Evolutionary conservation across 2,329 filamentous ascomycete genomes (phyloP), one percentile per base, ranked within the genome.

Genomic region (Ilyonectria robusta): DNA sequence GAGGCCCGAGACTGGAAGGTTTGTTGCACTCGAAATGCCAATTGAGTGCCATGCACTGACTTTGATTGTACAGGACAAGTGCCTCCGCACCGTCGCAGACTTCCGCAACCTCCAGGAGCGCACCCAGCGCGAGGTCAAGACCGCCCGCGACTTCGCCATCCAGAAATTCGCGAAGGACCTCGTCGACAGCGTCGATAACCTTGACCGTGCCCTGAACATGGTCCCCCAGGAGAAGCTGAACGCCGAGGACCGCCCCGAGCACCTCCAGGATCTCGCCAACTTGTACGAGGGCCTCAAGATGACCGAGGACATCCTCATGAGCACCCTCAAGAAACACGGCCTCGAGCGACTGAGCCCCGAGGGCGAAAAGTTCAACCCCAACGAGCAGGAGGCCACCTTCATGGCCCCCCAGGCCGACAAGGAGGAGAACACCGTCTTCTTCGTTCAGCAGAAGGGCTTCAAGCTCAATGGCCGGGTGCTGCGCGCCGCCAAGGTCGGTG

Each of bases 61-160:
- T 26, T 40, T 37, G 40, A 40, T 47, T 48, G 26, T 51, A 62
- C 66, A 98, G 96, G 96, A 98, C 84, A 96, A 94, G 86, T 97
- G 94, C 83, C 89, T 98, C 70, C 95, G 96, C 80, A 93, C 93
- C 62, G 91, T 98, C 71, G 96, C 96, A 83, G 96, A 99, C 78
- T 98, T 97, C 89, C 94, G 94, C 80, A 99, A 98, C 85, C 93
- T 99, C 58, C 95, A 98, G 85, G 94, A 98, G 78, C 94, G 96
- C 78, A 97, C 94, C 48, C 89, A 92, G 81, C 94, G 96, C 78
- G 96, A 99, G 75, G 92, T 97, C 80, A 93, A 96, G 82, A 84
- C 89, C 21, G 94, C 95, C 21, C 92, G 92, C 76, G 93, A 97
- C 83, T 99, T 97, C 77, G 96, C 95, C 77, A 96, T 99, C 78